Base-by-base conservation (phyloP, 2,329 filamentous ascomycete genomes). In the Taxawa tesnikishii region DNA sequence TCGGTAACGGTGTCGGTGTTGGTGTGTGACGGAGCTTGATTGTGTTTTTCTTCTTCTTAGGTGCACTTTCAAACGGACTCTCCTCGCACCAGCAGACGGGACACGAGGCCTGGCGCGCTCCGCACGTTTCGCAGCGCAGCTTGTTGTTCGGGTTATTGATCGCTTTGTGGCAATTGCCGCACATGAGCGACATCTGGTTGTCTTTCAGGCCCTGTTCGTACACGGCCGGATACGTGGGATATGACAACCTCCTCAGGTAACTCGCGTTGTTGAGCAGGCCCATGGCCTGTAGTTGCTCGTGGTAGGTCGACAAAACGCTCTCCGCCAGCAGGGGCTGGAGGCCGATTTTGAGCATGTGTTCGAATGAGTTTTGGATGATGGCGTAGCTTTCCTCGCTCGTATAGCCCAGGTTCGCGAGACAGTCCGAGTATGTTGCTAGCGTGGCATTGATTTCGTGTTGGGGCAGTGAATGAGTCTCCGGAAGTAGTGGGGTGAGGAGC, bases 131-230 rank as follows among this genome's bases (percentile, higher is more conserved):
- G 43, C 69, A 73, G 24, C 59, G 56, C 38, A 59, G 56, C 39
- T 66, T 66, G 36, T 65, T 60, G 19, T 56, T 56, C 1, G 65
- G 59, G 29, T 68, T 67, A 37, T 66, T 65, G 41, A 70, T 67
- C 5, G 68, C 63, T 27, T 65, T 66, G 40, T 65, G 65, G 54
- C 73, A 77, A 27, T 60, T 61, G 21, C 67, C 62, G 45, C 73
- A 76, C 40, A 62, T 59, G 6, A 73, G 55, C 31, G 65, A 66
- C 26, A 74, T 58, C 34, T 59, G 61, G 8, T 65, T 70, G 38
- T 73, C 68, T 33, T 62, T 61, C 15, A 70, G 54, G 1, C 61
- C 63, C 42, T 72, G 67, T 35, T 74, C 69, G 43, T 73, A 73
- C 12, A 73, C 66, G 6, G 63, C 55, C 6, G 68, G 67, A 38